A percentile compares a stretch with the other conserved stretches of the same genome.
These are phyloP conservation scores for Sugiyamaella floridensis DNA, from an alignment of 805 yeast genomes.

Conservation along the genomic window DNA sequence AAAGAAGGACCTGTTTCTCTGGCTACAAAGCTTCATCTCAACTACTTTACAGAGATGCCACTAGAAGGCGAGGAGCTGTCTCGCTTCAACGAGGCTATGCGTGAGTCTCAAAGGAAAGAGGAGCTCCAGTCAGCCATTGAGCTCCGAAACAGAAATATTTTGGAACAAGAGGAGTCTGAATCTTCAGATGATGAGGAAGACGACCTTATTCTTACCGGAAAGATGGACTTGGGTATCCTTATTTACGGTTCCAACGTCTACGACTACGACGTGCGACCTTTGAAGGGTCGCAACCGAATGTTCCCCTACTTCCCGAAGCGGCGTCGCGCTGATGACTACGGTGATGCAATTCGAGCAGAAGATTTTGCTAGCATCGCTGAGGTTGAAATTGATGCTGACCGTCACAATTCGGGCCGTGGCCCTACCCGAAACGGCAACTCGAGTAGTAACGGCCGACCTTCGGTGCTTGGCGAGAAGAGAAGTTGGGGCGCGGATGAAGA, in stretches of 20 bases:
- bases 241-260: constrained; percentile 33
- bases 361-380: constrained; percentile 43
- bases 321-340: constrained; percentile 77
- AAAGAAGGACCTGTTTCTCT: constrained; percentile 7
- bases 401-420: neutral
- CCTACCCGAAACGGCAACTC: constrained; percentile 19
- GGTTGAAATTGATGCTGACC: constrained; percentile 5
- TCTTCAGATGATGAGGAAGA: constrained; percentile 27
- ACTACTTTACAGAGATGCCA: constrained; percentile 22
- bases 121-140: constrained; percentile 30
- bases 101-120: constrained; percentile 21
- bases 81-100: constrained; percentile 21
- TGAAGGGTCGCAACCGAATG: constrained; percentile 45
- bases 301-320: constrained; percentile 65
- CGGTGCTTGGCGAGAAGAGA: constrained; percentile 31
- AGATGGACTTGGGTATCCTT: constrained; percentile 24
- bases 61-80: constrained; percentile 32
- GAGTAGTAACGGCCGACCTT: constrained; percentile 20
- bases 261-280: constrained; percentile 47
- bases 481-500: constrained; percentile 28
- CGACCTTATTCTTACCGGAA: constrained; percentile 20
- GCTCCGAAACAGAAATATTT: constrained; percentile 33
- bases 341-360: constrained; percentile 61
- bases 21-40: constrained; percentile 13
- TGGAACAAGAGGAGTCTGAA: constrained; percentile 31